Evolutionary conservation across 2,329 filamentous ascomycete genomes (phyloP).

Genomic region (Microdochium paspali): DNA sequence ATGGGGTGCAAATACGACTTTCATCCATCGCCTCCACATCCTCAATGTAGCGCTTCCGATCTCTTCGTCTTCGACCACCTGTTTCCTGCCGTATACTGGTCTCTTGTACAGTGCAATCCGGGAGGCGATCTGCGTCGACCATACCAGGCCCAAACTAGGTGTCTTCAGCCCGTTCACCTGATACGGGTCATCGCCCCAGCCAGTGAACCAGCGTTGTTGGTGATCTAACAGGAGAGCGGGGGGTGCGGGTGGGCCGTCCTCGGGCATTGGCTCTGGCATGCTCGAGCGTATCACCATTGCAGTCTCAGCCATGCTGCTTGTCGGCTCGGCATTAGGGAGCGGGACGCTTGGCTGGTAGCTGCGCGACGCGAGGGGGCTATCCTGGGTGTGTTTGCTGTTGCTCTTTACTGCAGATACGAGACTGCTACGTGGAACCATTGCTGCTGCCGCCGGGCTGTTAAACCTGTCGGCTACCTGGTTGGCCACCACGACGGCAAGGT

Average conservation of each 20-base stretch:
- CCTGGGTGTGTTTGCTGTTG: constrained; percentile 19
- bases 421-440: constrained; percentile 5
- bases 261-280: constrained; percentile 20
- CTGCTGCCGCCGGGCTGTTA: constrained; percentile 2
- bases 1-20: constrained; percentile 84
- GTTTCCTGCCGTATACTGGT: constrained; percentile 37
- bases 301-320: constrained; percentile 26
- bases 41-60: constrained; percentile 31
- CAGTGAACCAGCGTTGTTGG: constrained; percentile 91
- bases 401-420: constrained; percentile 2
- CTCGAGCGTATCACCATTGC: constrained; percentile 18
- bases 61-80: constrained; percentile 27
- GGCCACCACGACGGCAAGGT: constrained; percentile 79
- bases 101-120: constrained; percentile 74
- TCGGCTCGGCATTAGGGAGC: constrained; percentile 21
- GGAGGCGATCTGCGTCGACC: constrained; percentile 80
- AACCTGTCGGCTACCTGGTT: constrained; percentile 96
- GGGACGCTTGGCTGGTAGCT: constrained; percentile 23
- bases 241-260: constrained; percentile 23
- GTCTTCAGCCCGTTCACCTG: constrained; percentile 56
- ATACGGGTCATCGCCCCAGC: constrained; percentile 70
- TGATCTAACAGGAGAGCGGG: constrained; percentile 67
- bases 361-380: constrained; percentile 40
- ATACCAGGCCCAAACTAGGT: constrained; percentile 77
- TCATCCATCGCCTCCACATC: constrained; percentile 68